Conservation (phyloP, 345 rosid genomes). For the Eucalyptus dawsonii region DNA sequence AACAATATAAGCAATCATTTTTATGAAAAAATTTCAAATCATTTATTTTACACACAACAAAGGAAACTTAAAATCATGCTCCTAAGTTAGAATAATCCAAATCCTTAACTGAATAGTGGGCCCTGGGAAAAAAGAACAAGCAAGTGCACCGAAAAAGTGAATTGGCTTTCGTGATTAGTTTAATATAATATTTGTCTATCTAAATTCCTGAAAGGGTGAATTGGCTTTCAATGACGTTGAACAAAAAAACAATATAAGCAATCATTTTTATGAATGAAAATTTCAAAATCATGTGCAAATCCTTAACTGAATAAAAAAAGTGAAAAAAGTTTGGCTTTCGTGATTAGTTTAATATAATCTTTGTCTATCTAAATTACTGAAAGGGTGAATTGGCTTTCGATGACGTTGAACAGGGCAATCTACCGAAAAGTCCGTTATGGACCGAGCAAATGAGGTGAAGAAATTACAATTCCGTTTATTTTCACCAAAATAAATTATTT, state of each 20-base stretch:
- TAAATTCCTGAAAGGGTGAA: not conserved
- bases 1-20: too few relatives aligned
- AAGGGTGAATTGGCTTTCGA: not conserved
- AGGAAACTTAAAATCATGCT: not conserved
- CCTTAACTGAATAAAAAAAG: not conserved
- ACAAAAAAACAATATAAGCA: accelerated
- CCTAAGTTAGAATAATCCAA: not conserved
- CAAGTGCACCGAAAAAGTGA: not conserved
- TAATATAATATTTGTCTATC: not conserved
- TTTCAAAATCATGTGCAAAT: too few relatives aligned
- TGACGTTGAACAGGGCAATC: not conserved
- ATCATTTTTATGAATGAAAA: too few relatives aligned
- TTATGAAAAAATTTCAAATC: accelerated
- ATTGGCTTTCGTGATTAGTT: not conserved
- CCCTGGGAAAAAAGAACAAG: not conserved
- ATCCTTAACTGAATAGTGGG: not conserved
- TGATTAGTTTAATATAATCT: not conserved
- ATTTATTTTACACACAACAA: too few relatives aligned
- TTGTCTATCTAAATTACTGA: not conserved
- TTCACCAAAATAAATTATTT: not conserved
- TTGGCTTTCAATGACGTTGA: not conserved
- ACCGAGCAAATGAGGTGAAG: not conserved
- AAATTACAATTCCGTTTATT: not conserved
- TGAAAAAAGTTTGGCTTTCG: not conserved
- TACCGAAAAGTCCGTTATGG: not conserved